phyloP scores from a whole-genome alignment of 1,284 basidiomycete genomes.

The Tilletiaria anomala region DNA sequence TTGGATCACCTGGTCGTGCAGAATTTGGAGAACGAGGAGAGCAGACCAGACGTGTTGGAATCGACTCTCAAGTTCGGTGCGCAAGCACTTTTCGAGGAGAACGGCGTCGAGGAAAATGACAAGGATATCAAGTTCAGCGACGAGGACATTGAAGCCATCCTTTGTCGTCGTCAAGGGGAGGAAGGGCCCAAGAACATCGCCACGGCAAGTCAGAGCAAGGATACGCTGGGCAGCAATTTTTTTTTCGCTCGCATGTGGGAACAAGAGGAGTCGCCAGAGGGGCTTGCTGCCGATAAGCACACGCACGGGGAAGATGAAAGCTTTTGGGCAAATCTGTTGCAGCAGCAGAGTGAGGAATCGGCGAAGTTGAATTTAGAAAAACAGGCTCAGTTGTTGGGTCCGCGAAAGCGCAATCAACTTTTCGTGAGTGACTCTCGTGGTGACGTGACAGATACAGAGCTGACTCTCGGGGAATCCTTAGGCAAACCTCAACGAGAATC shows the following conservation, averaged over 20 bases:
- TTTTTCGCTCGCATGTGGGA: constrained; percentile 39
- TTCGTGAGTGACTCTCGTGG: too few relatives aligned
- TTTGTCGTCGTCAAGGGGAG: constrained; percentile 24
- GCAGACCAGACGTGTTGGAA: constrained; percentile 28
- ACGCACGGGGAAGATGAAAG: too few relatives aligned
- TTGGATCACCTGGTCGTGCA: constrained; percentile 96
- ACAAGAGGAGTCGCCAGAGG: constrained; percentile 4
- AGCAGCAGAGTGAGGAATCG: constrained; percentile 29
- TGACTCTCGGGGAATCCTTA: too few relatives aligned
- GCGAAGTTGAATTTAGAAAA: too few relatives aligned
- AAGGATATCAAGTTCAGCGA: constrained; percentile 33
- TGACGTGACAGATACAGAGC: too few relatives aligned
- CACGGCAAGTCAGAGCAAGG: constrained; percentile 2
- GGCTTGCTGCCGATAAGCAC: constrained; percentile 11
- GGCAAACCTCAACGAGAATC: too few relatives aligned
- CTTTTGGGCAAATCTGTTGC: constrained; percentile 33
- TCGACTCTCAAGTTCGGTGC: constrained; percentile 39
- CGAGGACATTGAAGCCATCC: constrained; percentile 34
- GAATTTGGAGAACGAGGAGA: constrained; percentile 45
- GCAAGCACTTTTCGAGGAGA: constrained; percentile 35
- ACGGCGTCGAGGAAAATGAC: constrained; percentile 25
- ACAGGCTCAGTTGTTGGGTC: too few relatives aligned
- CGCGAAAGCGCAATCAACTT: too few relatives aligned
- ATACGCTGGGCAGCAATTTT: constrained; percentile 14
- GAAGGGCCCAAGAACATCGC: too few relatives aligned